Base-by-base conservation (phyloP, 192 early-diverging fungal genomes). In the Coemansia umbellata region DNA sequence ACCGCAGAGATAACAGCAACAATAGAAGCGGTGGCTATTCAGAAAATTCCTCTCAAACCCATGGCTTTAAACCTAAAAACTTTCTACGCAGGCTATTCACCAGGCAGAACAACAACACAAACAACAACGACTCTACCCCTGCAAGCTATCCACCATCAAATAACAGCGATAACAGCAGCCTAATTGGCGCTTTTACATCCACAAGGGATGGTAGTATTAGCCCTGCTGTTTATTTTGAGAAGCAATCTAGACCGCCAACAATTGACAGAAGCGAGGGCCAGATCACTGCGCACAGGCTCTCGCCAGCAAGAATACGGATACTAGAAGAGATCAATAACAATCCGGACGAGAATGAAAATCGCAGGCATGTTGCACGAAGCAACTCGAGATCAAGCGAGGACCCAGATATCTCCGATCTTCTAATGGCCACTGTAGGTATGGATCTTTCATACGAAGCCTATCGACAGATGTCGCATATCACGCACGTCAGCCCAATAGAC, bases 401-500 rank as follows among this genome's bases (percentile, higher is more conserved):
- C 30, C 74, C 74, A 7, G 68, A 72, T 22, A 71, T 78, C 15
- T 62, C 74, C 3, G 74, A 78, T 6, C 49, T 78, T 6, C 52
- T 78, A 15, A 71, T 70, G 69, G 74, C 69, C 5, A 78, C 74
- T 0, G 60, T 78, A 3, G 74, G 74, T 30, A 54, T 71, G 53
- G 74, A 78, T 33, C 37, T 78, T 31, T 71, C 74, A 17, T 64
- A 81, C 19, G 77, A 85, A 55, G 63, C 79, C 21, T 80, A 82
- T 49, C 84, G 85, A n/a, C 71, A 76, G 23, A 80, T 74, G 53
- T 63, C 71, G 72, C 69, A 60, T 56, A 78, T 69, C 54, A 73
- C 86, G 24, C 87, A 92, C n/a, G 57, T 94, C 26, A 85, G 85
- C 23, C 82, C 92, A 2, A 37, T 85, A 3, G 91, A 94, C 60